A percentile compares a stretch with the other conserved stretches of the same genome.
Conservation (phyloP, 2,329 filamentous ascomycete genomes). For the Triangularia setosa region DNA sequence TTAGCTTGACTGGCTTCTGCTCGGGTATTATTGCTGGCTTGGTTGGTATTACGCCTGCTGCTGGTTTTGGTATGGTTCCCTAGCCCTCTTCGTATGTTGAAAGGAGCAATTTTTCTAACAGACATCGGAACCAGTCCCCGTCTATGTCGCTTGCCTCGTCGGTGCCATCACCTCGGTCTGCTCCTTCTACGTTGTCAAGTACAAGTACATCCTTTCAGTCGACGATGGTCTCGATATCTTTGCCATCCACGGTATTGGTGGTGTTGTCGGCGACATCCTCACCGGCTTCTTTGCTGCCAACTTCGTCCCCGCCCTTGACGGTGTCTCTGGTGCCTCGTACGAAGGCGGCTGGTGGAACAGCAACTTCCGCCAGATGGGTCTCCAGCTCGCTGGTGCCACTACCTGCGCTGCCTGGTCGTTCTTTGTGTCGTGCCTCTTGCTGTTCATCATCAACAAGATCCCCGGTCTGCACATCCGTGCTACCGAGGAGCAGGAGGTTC, state of each 20-base stretch:
- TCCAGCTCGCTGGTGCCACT: conserved; percentile 54
- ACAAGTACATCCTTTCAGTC: conserved; percentile 50
- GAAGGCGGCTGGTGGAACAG: conserved; percentile 39
- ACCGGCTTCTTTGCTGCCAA: conserved; percentile 52
- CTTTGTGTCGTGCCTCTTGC: conserved; percentile 46
- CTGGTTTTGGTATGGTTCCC: conserved; percentile 41
- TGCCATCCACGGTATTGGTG: conserved; percentile 57
- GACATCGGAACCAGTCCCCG: conserved; percentile 34
- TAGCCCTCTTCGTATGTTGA: not conserved
- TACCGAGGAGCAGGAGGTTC: conserved; percentile 51
- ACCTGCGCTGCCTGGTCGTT: conserved; percentile 55
- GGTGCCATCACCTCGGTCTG: conserved; percentile 47
- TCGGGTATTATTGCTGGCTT: conserved; percentile 54
- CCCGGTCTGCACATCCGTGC: conserved; percentile 53
- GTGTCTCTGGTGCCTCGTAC: conserved; percentile 40
- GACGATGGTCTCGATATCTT: conserved; percentile 60
- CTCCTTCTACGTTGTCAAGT: conserved; percentile 44
- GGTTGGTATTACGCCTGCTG: conserved; percentile 56
- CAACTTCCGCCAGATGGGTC: conserved; percentile 52
- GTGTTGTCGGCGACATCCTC: conserved; percentile 52
- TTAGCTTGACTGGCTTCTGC: conserved; percentile 49
- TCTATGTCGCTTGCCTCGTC: conserved; percentile 48
- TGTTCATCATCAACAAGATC: conserved; percentile 55
- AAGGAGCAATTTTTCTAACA: not conserved
- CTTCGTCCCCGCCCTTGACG: conserved; percentile 38